A percentile compares a stretch with the other conserved stretches of the same genome.
Evolutionary conservation across 1,284 basidiomycete species (phyloP).

Genomic region (Heliocybe sulcata): DNA sequence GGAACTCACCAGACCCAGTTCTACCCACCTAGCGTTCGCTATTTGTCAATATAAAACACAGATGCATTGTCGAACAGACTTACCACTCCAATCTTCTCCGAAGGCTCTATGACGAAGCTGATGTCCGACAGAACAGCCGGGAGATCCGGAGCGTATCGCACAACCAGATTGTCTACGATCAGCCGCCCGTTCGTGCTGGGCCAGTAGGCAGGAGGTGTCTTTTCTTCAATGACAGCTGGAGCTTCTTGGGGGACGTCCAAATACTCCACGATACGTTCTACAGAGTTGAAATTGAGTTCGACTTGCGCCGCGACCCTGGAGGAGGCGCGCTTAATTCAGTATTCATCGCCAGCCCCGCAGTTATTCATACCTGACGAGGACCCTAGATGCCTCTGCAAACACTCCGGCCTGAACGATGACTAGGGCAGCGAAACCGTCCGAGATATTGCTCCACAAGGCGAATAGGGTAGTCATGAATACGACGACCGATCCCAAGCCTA

Average conservation of each 20-base stretch:
- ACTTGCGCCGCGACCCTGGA: constrained; percentile 55
- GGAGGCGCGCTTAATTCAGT: too few species aligned
- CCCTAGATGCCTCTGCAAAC: constrained; percentile 62
- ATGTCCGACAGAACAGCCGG: constrained; percentile 64
- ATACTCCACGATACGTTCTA: constrained; percentile 83
- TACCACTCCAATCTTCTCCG: constrained; percentile 75
- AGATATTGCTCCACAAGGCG: constrained; percentile 58
- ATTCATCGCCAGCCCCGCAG: too few species aligned
- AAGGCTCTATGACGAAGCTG: constrained; percentile 62
- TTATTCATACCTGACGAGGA: constrained; percentile 45
- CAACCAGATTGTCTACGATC: constrained; percentile 54
- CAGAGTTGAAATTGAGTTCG: constrained; percentile 71
- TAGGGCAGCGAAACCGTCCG: constrained; percentile 70
- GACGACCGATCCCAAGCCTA: constrained; percentile 69
- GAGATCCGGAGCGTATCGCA: constrained; percentile 70
- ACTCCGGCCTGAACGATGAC: constrained; percentile 72
- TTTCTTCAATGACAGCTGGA: constrained; percentile 50
- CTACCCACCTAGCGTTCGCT: constrained; percentile 42
- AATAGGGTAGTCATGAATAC: constrained; percentile 72
- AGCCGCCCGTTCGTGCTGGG: constrained; percentile 54
- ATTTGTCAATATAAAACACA: background rate
- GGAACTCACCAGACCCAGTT: constrained; percentile 49
- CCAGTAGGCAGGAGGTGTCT: constrained; percentile 70
- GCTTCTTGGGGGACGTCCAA: constrained; percentile 75
- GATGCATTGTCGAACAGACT: constrained; percentile 11